phyloP scores from a whole-genome alignment of 108 stramenopile genomes.

The Nitzschia sp. region DNA sequence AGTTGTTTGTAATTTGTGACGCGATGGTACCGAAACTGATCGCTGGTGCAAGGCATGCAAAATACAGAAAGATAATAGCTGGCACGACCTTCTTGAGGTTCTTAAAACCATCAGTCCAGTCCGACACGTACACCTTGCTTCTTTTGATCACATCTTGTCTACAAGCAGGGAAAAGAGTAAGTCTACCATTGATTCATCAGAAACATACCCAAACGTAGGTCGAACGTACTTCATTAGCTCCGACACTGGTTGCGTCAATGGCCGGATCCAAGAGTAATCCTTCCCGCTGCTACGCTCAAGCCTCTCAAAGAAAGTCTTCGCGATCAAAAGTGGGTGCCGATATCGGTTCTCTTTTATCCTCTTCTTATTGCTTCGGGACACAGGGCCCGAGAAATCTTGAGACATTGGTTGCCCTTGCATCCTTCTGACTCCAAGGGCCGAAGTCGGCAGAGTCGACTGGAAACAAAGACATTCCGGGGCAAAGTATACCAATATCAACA shows the following conservation, averaged over 20 bases:
- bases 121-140: slow-evolving; percentile 56
- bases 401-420: neutral
- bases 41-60: slow-evolving; percentile 93
- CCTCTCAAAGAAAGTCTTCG: slow-evolving; percentile 32
- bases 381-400: neutral
- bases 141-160: slow-evolving; percentile 62
- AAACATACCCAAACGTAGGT: neutral
- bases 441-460: neutral
- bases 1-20: slow-evolving; percentile 82
- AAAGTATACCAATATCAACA: too few species aligned
- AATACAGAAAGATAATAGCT: slow-evolving; percentile 92
- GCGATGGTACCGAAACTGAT: slow-evolving; percentile 95
- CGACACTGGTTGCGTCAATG: slow-evolving; percentile 26
- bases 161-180: neutral
- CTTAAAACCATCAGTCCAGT: slow-evolving; percentile 79
- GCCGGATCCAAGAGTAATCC: slow-evolving; percentile 34
- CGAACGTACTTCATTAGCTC: slow-evolving; percentile 28
- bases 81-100: slow-evolving; percentile 75
- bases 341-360: neutral
- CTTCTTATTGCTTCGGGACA: neutral
- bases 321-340: slow-evolving; percentile 1
- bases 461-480: neutral
- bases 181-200: neutral
- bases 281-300: slow-evolving; percentile 32
- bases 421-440: neutral